These are phyloP conservation scores for Vitis labrusca DNA, from an alignment of 164 flowering plant genomes.

Conservation along the genomic window DNA sequence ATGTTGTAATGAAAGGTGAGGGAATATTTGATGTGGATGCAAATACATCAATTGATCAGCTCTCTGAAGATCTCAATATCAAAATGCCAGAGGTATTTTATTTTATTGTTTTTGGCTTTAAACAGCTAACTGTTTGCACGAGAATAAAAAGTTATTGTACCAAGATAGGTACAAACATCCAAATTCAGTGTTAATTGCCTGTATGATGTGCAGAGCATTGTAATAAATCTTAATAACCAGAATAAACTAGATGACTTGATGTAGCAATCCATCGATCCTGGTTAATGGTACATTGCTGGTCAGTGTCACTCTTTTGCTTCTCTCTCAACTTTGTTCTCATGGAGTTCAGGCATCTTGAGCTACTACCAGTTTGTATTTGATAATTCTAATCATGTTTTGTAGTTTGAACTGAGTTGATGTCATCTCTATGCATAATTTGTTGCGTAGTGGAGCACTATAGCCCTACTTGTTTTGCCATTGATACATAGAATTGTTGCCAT, in stretches of 20 bases:
- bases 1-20: conserved; percentile 91
- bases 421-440: neutral
- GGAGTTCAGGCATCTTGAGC: neutral
- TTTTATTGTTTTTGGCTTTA: too few relatives aligned
- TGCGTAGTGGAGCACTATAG: neutral
- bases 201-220: too few relatives aligned
- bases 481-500: neutral
- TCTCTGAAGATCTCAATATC: conserved; percentile 88
- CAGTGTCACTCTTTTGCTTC: neutral
- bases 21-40: conserved; percentile 99
- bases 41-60: conserved; percentile 94
- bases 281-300: neutral
- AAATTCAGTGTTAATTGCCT: too few relatives aligned
- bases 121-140: too few relatives aligned
- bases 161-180: too few relatives aligned
- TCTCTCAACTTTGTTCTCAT: neutral
- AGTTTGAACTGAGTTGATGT: neutral
- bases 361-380: neutral
- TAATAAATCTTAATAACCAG: neutral
- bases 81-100: conserved; percentile 85
- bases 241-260: neutral
- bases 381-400: neutral
- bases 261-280: neutral
- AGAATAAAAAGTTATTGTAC: too few relatives aligned
- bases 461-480: too few relatives aligned